These are phyloP conservation scores for Arachis stenosperma DNA, from an alignment of 306 rosid species.

Conservation along the genomic window DNA sequence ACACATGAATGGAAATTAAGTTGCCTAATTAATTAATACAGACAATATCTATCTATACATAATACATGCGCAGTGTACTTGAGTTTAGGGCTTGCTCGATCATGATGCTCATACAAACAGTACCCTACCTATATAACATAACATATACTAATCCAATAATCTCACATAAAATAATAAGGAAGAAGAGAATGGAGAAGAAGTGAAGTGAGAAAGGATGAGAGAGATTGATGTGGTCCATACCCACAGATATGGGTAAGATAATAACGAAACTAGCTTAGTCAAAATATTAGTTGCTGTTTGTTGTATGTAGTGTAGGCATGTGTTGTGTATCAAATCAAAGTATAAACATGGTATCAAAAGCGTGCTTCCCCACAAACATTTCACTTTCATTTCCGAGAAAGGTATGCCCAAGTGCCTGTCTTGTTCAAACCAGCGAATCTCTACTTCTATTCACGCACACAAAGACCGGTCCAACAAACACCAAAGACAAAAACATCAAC, in stretches of 20 bases:
- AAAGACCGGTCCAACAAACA: constrained; percentile 2
- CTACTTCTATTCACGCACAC: constrained; percentile 33
- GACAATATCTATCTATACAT: not conserved
- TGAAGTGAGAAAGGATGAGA: not conserved
- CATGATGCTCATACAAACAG: not conserved
- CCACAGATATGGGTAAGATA: constrained; percentile 22
- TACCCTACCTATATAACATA: not conserved
- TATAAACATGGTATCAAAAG: constrained; percentile 60
- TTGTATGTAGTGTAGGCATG: constrained; percentile 21
- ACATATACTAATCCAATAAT: no score
- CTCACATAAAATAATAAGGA: not conserved
- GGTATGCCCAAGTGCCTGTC: constrained; percentile 60
- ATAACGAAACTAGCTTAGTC: constrained; percentile 39
- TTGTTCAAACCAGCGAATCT: constrained; percentile 68
- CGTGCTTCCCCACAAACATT: constrained; percentile 65
- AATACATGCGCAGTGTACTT: constrained; percentile 1
- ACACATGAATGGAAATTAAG: not conserved
- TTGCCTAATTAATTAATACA: not conserved
- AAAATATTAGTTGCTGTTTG: constrained; percentile 26
- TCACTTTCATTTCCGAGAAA: constrained; percentile 94
- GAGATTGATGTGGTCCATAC: constrained; percentile 49
- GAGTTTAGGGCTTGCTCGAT: not conserved
- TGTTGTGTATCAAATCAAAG: constrained; percentile 17
- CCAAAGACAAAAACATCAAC: not conserved
- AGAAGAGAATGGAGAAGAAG: not conserved